Evolutionary conservation across 2,329 filamentous ascomycete species (phyloP), one percentile per base, ranked within the genome.

Genomic region (Tetracladium maxilliforme): DNA sequence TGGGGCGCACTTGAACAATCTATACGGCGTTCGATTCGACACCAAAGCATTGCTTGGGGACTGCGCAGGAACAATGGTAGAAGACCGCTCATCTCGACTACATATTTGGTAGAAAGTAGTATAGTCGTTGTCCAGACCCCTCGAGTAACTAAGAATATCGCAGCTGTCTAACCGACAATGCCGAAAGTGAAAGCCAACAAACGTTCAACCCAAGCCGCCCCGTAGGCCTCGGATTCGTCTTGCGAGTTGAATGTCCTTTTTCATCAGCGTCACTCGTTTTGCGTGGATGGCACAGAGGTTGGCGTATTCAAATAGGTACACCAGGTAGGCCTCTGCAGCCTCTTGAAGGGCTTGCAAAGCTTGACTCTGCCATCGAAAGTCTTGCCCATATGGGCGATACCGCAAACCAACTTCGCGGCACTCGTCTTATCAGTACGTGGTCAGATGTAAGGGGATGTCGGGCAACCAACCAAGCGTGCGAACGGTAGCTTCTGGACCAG

Each of bases 251-350:
- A 98, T 93, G 52, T 95, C 90, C 58, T 93, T 93, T 52, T 90
- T 84, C 81, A 92, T 87, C 41, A 94, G 92, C 19, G 87, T 95
- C 26, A 95, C 84, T 48, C 87, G 68, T 60, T 93, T 94, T 33
- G 87, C 90, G 54, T 95, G 87, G 41, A 95, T 86, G 34, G 87
- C 90, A 56, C 87, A 94, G 21, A 95, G 67, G 56, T 95, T 94
- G 36, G 82, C 82, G 53, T 92, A 83, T 49, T 94, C 86, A 45
- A 95, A 94, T n/a, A 95, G 61, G 46, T 92, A 86, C 30, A 95
- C 80, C 39, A 95, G 65, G 53, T 92, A 95, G 5, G 87, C 87
- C 57, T 95, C 87, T n/a, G 86, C 72, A 10, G 87, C 83, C 61
- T 95, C 87, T 54, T 95, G 87, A 4, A 95, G 64, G 9, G 87